phyloP scores from a whole-genome alignment of 441 rosid species.

The Syzygium syzygioides region DNA sequence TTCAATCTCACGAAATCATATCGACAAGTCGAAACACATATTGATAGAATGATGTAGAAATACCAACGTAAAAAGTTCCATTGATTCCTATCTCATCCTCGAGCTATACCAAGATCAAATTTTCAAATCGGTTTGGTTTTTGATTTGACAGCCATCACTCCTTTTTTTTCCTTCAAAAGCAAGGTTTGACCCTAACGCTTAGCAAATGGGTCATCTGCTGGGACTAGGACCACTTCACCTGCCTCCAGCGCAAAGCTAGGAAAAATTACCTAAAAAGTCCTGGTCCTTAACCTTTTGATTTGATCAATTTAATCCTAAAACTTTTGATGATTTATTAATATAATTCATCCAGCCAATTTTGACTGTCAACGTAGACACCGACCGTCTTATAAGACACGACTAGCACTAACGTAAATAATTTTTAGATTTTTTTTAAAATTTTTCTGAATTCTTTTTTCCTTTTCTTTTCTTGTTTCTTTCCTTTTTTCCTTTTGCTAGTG shows the following conservation, averaged over 20 bases:
- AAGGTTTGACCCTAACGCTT: not conserved
- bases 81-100: not conserved
- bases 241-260: not conserved
- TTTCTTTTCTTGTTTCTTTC: too few species aligned
- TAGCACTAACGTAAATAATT: too few species aligned
- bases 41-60: not conserved
- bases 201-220: not conserved
- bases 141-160: not conserved
- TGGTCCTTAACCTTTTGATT: too few species aligned
- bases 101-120: not conserved
- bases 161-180: not conserved
- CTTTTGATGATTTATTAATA: too few species aligned
- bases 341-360: too few species aligned
- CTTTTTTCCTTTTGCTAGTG: too few species aligned
- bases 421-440: too few species aligned
- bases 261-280: too few species aligned
- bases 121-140: not conserved
- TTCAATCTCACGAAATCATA: not conserved
- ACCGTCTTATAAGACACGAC: too few species aligned
- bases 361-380: accelerated
- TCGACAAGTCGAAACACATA: not conserved
- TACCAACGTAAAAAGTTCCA: not conserved
- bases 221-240: not conserved
- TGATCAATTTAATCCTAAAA: too few species aligned
- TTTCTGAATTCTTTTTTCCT: too few species aligned